A percentile compares a stretch with the other conserved stretches of the same genome.
phyloP scores from a whole-genome alignment of 495 filamentous ascomycete species.

The Talaromyces liani region DNA sequence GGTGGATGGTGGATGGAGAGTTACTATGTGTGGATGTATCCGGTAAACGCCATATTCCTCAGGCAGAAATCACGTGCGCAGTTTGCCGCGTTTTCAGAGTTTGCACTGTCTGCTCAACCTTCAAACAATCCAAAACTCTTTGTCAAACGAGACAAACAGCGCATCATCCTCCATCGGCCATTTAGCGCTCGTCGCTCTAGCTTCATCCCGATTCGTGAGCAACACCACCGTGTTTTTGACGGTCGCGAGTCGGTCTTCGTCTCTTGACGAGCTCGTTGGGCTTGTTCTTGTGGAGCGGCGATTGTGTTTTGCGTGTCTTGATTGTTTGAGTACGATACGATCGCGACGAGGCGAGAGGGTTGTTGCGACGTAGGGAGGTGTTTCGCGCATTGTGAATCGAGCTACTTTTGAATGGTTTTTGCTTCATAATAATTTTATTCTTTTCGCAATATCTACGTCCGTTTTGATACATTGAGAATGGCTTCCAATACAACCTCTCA shows the following conservation, averaged over 20 bases:
- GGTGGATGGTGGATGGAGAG: background rate
- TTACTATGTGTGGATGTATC: background rate
- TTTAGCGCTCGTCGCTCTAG: background rate
- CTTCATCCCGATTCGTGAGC: background rate
- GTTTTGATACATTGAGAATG: background rate
- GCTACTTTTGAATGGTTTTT: no score
- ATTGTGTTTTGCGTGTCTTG: background rate
- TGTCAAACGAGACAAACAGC: slow-evolving; percentile 11
- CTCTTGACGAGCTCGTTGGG: background rate
- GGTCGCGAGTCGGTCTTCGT: slow-evolving; percentile 8
- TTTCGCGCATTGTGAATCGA: background rate
- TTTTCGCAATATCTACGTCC: no score
- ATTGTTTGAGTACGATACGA: background rate
- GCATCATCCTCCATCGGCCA: slow-evolving; percentile 2
- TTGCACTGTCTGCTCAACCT: slow-evolving; percentile 43
- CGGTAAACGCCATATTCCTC: background rate
- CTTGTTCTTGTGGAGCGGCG: background rate
- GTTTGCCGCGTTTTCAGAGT: slow-evolving; percentile 7
- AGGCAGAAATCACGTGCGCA: background rate
- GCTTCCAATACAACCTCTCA: slow-evolving; percentile 26
- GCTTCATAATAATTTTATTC: no score
- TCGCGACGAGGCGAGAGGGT: background rate
- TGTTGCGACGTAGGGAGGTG: background rate
- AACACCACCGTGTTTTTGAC: slow-evolving; percentile 8
- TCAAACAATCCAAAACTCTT: slow-evolving; percentile 38